These are phyloP conservation scores for Ophidiomyces ophidiicola DNA, from an alignment of 2,329 filamentous ascomycete genomes.

Conservation along the genomic window DNA sequence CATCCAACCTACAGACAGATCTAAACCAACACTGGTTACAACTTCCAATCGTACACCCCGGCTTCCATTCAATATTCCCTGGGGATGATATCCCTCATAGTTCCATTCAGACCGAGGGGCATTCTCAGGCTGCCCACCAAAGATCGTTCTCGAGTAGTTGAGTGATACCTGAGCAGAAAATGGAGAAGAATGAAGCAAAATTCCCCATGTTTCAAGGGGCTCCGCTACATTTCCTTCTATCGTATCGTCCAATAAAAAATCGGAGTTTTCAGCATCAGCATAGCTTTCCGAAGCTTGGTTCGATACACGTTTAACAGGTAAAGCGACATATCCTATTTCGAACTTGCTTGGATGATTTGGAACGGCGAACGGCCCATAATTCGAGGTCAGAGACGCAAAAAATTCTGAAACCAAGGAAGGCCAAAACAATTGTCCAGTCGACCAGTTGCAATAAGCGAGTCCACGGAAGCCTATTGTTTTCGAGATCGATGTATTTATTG, in stretches of 20 bases:
- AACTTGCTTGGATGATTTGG: slow-evolving; percentile 20
- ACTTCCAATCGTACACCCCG: slow-evolving; percentile 29
- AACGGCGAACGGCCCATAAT: not conserved
- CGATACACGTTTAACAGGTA: slow-evolving; percentile 17
- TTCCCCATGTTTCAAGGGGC: slow-evolving; percentile 26
- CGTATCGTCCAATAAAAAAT: slow-evolving; percentile 18
- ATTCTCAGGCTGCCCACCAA: slow-evolving; percentile 25
- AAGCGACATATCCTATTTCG: slow-evolving; percentile 25
- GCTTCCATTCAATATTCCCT: slow-evolving; percentile 20
- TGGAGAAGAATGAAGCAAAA: slow-evolving; percentile 23
- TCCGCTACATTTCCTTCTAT: slow-evolving; percentile 15
- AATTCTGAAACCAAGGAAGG: slow-evolving; percentile 19
- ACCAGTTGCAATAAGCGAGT: slow-evolving; percentile 26
- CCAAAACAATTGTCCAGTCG: slow-evolving; percentile 29
- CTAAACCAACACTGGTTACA: slow-evolving; percentile 19
- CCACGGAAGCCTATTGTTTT: slow-evolving; percentile 25
- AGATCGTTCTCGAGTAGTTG: slow-evolving; percentile 29
- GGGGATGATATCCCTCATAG: slow-evolving; percentile 28
- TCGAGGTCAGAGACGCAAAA: slow-evolving; percentile 13
- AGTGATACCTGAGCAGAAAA: slow-evolving; percentile 21
- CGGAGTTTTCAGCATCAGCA: slow-evolving; percentile 21
- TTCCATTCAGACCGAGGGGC: slow-evolving; percentile 31
- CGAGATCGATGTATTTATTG: slow-evolving; percentile 23
- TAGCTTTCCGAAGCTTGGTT: slow-evolving; percentile 2
- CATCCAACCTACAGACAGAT: slow-evolving; percentile 25